These are phyloP conservation scores for Suhomyces kilbournensis DNA, from an alignment of 805 yeast genomes.

Conservation along the genomic window DNA sequence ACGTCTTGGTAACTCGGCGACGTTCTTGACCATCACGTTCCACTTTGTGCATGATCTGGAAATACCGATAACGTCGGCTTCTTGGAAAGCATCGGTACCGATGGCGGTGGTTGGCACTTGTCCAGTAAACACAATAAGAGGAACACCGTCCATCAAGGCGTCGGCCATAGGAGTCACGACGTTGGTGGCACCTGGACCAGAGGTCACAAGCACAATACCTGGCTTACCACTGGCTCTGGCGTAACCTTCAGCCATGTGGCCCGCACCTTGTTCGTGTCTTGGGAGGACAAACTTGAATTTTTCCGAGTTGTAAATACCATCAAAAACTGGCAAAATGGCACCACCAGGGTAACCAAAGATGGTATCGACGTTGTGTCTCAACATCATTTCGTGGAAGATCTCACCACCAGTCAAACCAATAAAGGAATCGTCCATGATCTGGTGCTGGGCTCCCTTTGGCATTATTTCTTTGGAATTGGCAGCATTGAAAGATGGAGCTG, in stretches of 20 bases:
- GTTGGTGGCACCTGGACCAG: constrained; percentile 99
- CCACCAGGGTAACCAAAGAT: constrained; percentile 99
- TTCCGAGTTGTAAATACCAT: constrained; percentile 90
- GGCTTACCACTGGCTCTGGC: constrained; percentile 95
- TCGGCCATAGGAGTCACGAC: constrained; percentile 98
- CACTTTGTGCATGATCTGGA: constrained; percentile 97
- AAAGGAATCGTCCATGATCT: constrained; percentile 75
- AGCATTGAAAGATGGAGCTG: constrained; percentile 51
- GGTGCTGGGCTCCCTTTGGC: background rate
- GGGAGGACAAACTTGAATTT: constrained; percentile 90
- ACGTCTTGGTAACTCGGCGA: constrained; percentile 90
- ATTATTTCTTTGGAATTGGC: background rate
- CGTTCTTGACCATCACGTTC: constrained; percentile 97
- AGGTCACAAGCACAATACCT: constrained; percentile 97
- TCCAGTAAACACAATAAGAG: constrained; percentile 94
- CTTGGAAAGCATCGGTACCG: constrained; percentile 99
- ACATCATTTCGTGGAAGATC: constrained; percentile 98
- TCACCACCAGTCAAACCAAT: constrained; percentile 98
- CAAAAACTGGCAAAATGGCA: constrained; percentile 96
- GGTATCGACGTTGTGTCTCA: constrained; percentile 91
- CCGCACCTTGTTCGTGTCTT: constrained; percentile 98
- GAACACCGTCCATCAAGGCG: constrained; percentile 95
- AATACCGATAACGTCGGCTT: constrained; percentile 96
- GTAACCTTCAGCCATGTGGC: constrained; percentile 99
- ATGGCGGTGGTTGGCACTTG: constrained; percentile 95